These are phyloP conservation scores for Neurospora sp. DNA, from an alignment of 495 filamentous ascomycete species.

Conservation along the genomic window DNA sequence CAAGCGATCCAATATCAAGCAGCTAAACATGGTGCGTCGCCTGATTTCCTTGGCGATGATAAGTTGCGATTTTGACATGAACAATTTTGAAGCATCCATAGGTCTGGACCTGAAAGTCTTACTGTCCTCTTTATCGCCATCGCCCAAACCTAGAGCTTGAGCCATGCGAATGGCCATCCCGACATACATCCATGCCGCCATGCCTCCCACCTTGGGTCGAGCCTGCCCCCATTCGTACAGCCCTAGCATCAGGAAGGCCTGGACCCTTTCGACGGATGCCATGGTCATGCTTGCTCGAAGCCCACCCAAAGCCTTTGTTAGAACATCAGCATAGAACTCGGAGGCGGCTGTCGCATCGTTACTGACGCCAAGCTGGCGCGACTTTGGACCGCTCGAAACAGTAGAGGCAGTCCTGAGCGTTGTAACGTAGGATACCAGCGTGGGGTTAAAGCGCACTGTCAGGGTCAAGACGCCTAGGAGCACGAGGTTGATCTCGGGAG, in stretches of 20 bases:
- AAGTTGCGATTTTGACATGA: slow-evolving; percentile 31
- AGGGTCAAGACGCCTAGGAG: slow-evolving; percentile 69
- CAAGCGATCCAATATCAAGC: slow-evolving; percentile 73
- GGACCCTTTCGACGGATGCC: slow-evolving; percentile 58
- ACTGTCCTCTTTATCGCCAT: slow-evolving; percentile 39
- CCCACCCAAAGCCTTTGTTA: slow-evolving; percentile 54
- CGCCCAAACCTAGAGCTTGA: slow-evolving; percentile 59
- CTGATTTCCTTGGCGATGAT: slow-evolving; percentile 65
- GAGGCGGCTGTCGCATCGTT: slow-evolving; percentile 57
- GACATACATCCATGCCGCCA: slow-evolving; percentile 68
- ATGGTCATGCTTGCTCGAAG: slow-evolving; percentile 43
- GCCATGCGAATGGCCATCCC: slow-evolving; percentile 67
- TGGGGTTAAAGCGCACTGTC: slow-evolving; percentile 67
- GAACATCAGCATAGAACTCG: slow-evolving; percentile 67
- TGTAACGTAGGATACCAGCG: slow-evolving; percentile 53
- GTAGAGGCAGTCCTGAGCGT: slow-evolving; percentile 24
- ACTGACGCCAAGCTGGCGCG: slow-evolving; percentile 16
- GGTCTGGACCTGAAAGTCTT: slow-evolving; percentile 18
- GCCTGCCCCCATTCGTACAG: slow-evolving; percentile 80
- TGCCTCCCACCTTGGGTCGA: slow-evolving; percentile 44
- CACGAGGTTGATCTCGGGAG: slow-evolving; percentile 47
- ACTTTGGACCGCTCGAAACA: slow-evolving; percentile 25
- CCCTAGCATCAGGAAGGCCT: slow-evolving; percentile 72
- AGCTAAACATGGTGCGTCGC: slow-evolving; percentile 78
- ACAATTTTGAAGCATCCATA: slow-evolving; percentile 6